phyloP scores from a whole-genome alignment of 2,329 filamentous ascomycete genomes.

The Tolypocladium cylindrosporum region DNA sequence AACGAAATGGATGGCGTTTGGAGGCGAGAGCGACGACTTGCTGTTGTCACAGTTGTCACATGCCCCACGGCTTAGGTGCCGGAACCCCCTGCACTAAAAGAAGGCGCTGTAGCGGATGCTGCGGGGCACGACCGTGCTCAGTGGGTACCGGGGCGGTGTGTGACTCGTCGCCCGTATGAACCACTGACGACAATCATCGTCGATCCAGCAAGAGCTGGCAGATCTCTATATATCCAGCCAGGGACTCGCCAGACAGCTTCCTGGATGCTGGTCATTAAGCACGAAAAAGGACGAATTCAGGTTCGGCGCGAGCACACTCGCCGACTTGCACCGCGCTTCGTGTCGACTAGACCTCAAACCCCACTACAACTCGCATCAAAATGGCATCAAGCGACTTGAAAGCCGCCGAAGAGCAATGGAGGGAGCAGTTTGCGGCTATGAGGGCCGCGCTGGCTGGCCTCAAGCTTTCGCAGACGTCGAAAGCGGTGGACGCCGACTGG shows the following conservation, averaged over 20 bases:
- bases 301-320: not conserved
- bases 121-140: too few relatives aligned
- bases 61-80: not conserved
- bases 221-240: too few relatives aligned
- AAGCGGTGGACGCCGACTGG: slow-evolving; percentile 37
- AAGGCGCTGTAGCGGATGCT: not conserved
- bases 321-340: not conserved
- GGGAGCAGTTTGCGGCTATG: slow-evolving; percentile 78
- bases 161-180: not conserved
- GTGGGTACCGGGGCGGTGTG: not conserved
- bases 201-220: too few relatives aligned
- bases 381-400: slow-evolving; percentile 26
- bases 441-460: slow-evolving; percentile 71
- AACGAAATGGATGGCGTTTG: too few relatives aligned
- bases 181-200: not conserved
- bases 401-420: slow-evolving; percentile 58
- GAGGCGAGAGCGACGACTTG: not conserved
- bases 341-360: not conserved
- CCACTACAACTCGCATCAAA: not conserved
- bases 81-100: too few relatives aligned
- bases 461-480: slow-evolving; percentile 32
- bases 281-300: not conserved
- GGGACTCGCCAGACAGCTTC: too few relatives aligned
- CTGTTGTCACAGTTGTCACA: not conserved
- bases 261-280: not conserved